These are phyloP conservation scores for Mycena indigotica DNA, from an alignment of 768 basidiomycete species.

Conservation along the genomic window DNA sequence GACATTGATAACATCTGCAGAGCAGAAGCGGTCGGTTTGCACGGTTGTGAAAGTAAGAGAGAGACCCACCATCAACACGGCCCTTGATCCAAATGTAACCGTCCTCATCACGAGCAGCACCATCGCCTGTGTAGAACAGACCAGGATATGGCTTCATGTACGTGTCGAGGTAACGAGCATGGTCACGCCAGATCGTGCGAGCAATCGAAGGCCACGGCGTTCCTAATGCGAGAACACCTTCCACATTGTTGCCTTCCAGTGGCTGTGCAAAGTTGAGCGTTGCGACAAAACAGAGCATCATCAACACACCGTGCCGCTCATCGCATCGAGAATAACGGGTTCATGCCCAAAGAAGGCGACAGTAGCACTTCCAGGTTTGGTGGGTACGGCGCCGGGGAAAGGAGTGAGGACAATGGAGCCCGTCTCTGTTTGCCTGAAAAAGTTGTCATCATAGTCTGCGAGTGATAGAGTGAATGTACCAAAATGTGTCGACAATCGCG, in stretches of 20 bases:
- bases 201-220: conserved; percentile 96
- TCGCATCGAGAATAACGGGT: conserved; percentile 83
- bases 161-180: conserved; percentile 71
- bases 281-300: background rate
- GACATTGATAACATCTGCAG: conserved; percentile 91
- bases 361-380: conserved; percentile 95
- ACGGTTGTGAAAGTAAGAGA: conserved; percentile 9
- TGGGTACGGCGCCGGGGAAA: conserved; percentile 93
- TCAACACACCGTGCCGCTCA: conserved; percentile 60
- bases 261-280: conserved; percentile 37
- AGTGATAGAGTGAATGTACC: conserved; percentile 42
- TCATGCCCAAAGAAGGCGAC: conserved; percentile 98
- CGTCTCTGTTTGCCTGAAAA: conserved; percentile 94
- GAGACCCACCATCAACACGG: conserved; percentile 77
- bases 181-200: conserved; percentile 88
- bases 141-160: conserved; percentile 82
- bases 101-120: conserved; percentile 89
- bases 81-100: conserved; percentile 99
- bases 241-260: conserved; percentile 78
- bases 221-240: conserved; percentile 87
- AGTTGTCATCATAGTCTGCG: too few relatives aligned
- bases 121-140: conserved; percentile 96
- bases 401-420: conserved; percentile 95
- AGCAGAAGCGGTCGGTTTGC: background rate
- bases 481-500: conserved; percentile 93